Base-by-base conservation (phyloP, 129 eudicot genomes). In the Tanacetum coccineum region DNA sequence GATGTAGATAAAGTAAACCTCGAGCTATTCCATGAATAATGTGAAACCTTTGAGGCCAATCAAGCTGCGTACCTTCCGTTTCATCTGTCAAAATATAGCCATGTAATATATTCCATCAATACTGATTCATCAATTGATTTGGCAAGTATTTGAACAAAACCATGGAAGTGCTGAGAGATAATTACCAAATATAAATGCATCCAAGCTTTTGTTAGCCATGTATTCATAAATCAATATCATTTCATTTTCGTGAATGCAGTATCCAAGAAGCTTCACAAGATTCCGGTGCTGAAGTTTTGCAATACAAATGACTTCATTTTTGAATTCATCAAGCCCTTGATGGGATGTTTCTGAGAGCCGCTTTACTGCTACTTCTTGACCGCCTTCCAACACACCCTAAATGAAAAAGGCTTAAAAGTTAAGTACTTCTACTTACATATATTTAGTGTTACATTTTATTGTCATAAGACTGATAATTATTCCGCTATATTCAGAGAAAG, bases 201-300 rank as follows among this genome's bases (percentile, higher is more conserved):
- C 72, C 71, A 83, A 64, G 75, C 82, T 76, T 70, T 72, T 79
- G 80, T 82, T 82, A 22, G 62, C 55, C 83, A 82, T 82, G 73
- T 78, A 73, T 42, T 73, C 77, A 72, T 72, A 72, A 50, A 72
- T 14, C 63, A 72, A 22, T 25, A 70, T 59, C 32, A 71, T 36
- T 53, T 78, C 75, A 4, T 61, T 51, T 67, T 22, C 54, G 36
- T 78, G 74, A 21, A 62, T 56, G 73, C 82, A 73, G 26, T 61
- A 74, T 59, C 79, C 79, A 66, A 58, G 68, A 68, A 74, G 79
- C 68, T 67, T 74, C 69, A 74, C 79, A 50, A 74, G 79, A 62
- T 74, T 74, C 26, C 74, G 74, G 9, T 74, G 79, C 56, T 67
- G 79, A 66, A 74, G 73, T n/a, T 57, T 67, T 0, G 72, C 79